Evolutionary conservation across 306 rosid genomes (phyloP).

Genomic region (Gastrolobium bilobum): DNA sequence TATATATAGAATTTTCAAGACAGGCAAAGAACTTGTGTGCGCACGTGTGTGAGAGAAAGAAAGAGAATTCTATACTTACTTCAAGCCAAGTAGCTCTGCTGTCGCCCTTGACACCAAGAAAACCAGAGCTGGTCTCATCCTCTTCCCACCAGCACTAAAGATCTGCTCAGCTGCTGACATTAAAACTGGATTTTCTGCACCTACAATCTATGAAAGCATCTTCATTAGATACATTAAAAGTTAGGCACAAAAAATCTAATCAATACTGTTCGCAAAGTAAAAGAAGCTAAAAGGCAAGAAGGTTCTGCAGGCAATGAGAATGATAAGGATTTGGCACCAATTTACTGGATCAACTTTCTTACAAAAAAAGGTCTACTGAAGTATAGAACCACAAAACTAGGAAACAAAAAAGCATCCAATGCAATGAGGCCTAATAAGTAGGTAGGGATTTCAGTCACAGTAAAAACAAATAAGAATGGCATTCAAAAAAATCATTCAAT

Average conservation of each 20-base stretch:
- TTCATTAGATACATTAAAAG: conserved; percentile 41
- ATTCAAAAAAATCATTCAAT: conserved; percentile 2
- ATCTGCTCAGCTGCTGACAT: conserved; percentile 88
- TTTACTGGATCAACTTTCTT: not conserved
- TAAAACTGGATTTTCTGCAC: conserved; percentile 82
- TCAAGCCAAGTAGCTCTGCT: conserved; percentile 68
- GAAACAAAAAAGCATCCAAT: not conserved
- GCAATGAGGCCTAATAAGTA: not conserved
- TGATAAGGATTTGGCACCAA: conserved; percentile 13
- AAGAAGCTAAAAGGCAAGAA: not conserved
- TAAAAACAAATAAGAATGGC: not conserved
- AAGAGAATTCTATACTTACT: conserved; percentile 58
- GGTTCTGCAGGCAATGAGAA: not conserved
- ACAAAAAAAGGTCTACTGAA: not conserved
- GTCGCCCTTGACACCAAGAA: conserved; percentile 86
- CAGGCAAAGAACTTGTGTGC: not conserved
- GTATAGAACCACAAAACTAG: not conserved
- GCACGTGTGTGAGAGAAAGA: not conserved
- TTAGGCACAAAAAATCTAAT: not conserved
- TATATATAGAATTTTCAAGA: conserved; percentile 23
- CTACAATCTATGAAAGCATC: conserved; percentile 67
- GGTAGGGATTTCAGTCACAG: not conserved
- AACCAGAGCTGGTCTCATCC: conserved; percentile 88
- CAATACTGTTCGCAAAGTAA: not conserved
- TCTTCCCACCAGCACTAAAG: conserved; percentile 91